phyloP scores from a whole-genome alignment of 129 eudicot species.

The Arctium minus region DNA sequence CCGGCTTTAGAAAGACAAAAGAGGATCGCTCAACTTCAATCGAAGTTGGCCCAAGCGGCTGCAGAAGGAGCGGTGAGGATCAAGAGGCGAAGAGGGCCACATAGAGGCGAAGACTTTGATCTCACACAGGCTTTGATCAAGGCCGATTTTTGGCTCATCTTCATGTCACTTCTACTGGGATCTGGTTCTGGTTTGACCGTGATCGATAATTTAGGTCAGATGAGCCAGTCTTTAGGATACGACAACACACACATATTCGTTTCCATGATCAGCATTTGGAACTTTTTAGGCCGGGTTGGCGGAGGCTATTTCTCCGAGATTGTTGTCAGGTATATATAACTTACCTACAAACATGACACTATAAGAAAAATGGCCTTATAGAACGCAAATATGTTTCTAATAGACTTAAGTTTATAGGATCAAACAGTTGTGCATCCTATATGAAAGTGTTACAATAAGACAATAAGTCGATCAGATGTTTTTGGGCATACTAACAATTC shows the following conservation, averaged over 20 bases:
- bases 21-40: slow-evolving; percentile 72
- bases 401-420: background rate
- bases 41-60: slow-evolving; percentile 88
- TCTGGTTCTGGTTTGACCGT: slow-evolving; percentile 98
- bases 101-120: slow-evolving; percentile 96
- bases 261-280: slow-evolving; percentile 98
- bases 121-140: slow-evolving; percentile 83
- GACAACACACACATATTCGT: slow-evolving; percentile 85
- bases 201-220: slow-evolving; percentile 93
- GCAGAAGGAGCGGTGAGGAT: slow-evolving; percentile 98
- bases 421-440: background rate
- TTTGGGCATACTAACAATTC: background rate
- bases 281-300: slow-evolving; percentile 94
- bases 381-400: too few species aligned
- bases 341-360: background rate
- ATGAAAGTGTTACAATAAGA: too few species aligned
- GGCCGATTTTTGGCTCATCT: slow-evolving; percentile 95
- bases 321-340: slow-evolving; percentile 64
- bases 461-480: background rate
- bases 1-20: slow-evolving; percentile 77
- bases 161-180: slow-evolving; percentile 76
- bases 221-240: slow-evolving; percentile 93
- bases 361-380: background rate
- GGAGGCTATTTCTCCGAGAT: slow-evolving; percentile 95
- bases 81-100: slow-evolving; percentile 80